Conservation (phyloP, 2,329 filamentous ascomycete species). For the Trichoderma gracile region DNA sequence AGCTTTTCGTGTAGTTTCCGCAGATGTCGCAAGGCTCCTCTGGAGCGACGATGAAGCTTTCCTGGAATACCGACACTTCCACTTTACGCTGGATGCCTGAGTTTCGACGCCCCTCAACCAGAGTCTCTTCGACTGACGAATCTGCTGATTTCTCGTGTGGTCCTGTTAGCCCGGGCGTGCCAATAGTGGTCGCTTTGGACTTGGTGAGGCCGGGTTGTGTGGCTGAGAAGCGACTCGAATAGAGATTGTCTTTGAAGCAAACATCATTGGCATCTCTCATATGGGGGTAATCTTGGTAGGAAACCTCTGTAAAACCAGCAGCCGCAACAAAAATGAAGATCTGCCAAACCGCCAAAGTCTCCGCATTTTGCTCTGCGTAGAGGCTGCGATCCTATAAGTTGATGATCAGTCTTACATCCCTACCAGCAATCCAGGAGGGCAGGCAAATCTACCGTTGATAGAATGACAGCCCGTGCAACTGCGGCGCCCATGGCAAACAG, state of each 20-base stretch:
- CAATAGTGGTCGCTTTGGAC: slow-evolving; percentile 6
- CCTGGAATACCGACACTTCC: slow-evolving; percentile 15
- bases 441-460: slow-evolving; percentile 6
- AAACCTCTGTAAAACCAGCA: background rate
- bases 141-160: background rate
- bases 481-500: slow-evolving; percentile 4
- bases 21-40: slow-evolving; percentile 13
- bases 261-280: background rate
- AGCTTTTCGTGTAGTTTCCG: slow-evolving; percentile 32
- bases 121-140: background rate
- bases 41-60: slow-evolving; percentile 6
- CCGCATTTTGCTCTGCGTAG: background rate
- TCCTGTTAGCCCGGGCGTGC: background rate
- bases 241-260: background rate
- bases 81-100: slow-evolving; percentile 18
- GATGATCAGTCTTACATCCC: background rate
- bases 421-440: background rate
- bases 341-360: slow-evolving; percentile 20
- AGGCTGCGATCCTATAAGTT: background rate
- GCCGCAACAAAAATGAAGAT: background rate
- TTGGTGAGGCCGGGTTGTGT: slow-evolving; percentile 2
- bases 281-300: background rate
- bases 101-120: background rate
- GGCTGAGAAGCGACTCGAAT: background rate
- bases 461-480: slow-evolving; percentile 3